Base-by-base conservation (phyloP, 179 eudicot species). In the Gypsophila paniculata region DNA sequence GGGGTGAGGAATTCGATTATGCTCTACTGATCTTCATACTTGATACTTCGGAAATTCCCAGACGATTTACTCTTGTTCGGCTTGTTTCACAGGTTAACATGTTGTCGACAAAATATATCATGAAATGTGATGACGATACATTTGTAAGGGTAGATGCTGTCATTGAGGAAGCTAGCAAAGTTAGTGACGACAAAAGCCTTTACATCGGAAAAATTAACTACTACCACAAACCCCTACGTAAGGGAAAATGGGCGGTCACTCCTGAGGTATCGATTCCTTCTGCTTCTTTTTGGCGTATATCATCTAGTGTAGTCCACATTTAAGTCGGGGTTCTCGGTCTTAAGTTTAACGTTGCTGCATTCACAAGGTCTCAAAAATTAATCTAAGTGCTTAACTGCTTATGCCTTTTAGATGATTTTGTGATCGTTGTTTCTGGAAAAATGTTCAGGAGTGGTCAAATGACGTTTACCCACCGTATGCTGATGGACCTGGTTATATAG, bases 81-180 rank as follows among this genome's bases (percentile, higher is more conserved):
- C 42, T 22, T 6, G 2, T 38, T 65, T 68, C 8, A 48, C 74
- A 86, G 90, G 80, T 86, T 57, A 80, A 78, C 26, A 77, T 62
- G 65, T 22, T 84, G 76, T 79, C 83, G 12, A 73, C 85, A 26
- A 82, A 82, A 36, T 80, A 80, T 57, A 82, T 86, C 53, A 84
- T 86, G 90, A 86, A 86, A 82, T 86, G 87, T 11, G 90, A 86
- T 22, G 90, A 86, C 68, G 90, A 86, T 76, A 84, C 86, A 9
- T 86, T 86, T 77, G 87, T 86, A 52, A 80, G 87, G 72, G 74
- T 86, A 75, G 90, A 78, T 32, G 85, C 83, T 54, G 83, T 86
- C 57, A 70, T 78, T 42, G 79, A 84, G 68, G 82, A 82, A 78
- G 86, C 80, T 48, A 72, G 67, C 38, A 62, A 55, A 51, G 66